Conservation (phyloP, 345 rosid species). For the Leavenworthia alabamica region DNA sequence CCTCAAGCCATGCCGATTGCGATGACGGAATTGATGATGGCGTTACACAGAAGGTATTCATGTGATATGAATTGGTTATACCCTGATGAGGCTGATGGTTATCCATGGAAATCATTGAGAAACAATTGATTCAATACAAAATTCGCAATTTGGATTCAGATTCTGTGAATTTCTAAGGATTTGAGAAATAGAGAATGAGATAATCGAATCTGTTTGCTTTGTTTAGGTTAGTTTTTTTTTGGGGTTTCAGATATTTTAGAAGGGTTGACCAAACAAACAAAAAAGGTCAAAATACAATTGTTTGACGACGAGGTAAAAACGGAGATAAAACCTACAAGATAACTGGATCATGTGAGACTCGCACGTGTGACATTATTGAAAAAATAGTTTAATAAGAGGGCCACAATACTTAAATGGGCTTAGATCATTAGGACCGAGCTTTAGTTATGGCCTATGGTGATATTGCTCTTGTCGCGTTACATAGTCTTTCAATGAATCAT, state of each 20-base stretch:
- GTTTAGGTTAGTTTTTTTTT: slow-evolving; percentile 15
- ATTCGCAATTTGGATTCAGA: no score
- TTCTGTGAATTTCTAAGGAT: no score
- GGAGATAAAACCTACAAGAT: no score
- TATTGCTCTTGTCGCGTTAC: no score
- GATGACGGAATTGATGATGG: slow-evolving; percentile 28
- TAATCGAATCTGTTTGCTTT: background rate
- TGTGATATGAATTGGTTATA: no score
- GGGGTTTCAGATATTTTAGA: slow-evolving; percentile 16
- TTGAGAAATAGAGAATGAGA: background rate
- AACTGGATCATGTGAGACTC: background rate
- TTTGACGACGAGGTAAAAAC: slow-evolving; percentile 23
- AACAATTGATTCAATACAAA: background rate
- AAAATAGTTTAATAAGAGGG: background rate
- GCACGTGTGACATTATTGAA: slow-evolving; percentile 12
- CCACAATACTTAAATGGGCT: slow-evolving; percentile 6
- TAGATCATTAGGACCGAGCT: no score
- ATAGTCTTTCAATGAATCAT: no score
- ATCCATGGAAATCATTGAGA: slow-evolving; percentile 30
- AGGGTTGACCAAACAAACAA: no score
- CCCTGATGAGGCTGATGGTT: no score
- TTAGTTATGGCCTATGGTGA: no score
- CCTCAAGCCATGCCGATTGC: slow-evolving; percentile 70
- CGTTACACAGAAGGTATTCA: slow-evolving; percentile 19
- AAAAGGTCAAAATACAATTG: background rate